Evolutionary conservation across 2,329 filamentous ascomycete species (phyloP).

Genomic region (Alternaria hordeiaustralica): DNA sequence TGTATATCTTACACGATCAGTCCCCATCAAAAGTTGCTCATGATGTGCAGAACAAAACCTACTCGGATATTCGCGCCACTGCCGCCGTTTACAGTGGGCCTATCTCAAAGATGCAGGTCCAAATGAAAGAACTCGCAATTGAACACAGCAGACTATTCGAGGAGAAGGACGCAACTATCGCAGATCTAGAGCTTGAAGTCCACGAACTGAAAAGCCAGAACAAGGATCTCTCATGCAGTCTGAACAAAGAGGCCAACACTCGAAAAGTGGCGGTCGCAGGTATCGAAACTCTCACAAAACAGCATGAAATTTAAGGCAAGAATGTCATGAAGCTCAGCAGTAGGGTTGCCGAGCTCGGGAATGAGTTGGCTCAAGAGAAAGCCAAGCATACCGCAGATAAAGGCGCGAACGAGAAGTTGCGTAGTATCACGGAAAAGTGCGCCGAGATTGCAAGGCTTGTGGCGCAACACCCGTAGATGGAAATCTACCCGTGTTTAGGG

Average conservation of each 20-base stretch:
- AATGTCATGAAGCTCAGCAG: not conserved
- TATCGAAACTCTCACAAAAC: not conserved
- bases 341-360: not conserved
- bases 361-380: not conserved
- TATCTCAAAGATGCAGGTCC: not conserved
- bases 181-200: not conserved
- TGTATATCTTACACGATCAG: accelerated
- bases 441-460: not conserved
- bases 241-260: accelerated
- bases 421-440: not conserved
- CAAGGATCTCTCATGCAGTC: not conserved
- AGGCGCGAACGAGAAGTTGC: not conserved
- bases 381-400: not conserved
- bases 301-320: not conserved
- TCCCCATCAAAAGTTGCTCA: accelerated
- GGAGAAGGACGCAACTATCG: not conserved
- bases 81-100: accelerated
- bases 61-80: not conserved
- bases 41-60: not conserved
- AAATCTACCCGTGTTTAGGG: not conserved
- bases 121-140: accelerated
- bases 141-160: not conserved
- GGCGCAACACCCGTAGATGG: not conserved
- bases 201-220: not conserved
- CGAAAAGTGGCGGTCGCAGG: not conserved